Conservation (phyloP, 192 early-diverging fungal genomes). For the Coemansia sp. region DNA sequence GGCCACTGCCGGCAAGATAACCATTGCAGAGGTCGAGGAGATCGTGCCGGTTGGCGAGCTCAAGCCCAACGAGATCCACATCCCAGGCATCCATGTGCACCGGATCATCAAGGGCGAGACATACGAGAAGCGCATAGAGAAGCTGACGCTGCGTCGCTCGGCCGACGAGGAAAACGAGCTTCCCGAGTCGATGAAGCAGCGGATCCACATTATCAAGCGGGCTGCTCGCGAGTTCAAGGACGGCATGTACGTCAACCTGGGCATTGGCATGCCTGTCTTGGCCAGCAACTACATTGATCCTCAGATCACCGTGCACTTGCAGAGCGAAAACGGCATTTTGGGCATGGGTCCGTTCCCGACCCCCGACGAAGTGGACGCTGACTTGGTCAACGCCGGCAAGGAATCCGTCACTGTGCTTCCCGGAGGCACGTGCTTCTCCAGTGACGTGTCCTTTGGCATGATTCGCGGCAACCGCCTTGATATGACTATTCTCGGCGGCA, state of each 20-base stretch:
- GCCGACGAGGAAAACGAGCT: constrained; percentile 30
- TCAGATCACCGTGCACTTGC: constrained; percentile 68
- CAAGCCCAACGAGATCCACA: constrained; percentile 68
- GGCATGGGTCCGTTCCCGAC: constrained; percentile 75
- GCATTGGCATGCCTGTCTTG: constrained; percentile 79
- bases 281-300: constrained; percentile 71
- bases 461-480: constrained; percentile 76
- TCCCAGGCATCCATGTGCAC: constrained; percentile 72
- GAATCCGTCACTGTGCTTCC: constrained; percentile 72
- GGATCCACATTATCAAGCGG: constrained; percentile 70
- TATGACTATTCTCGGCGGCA: constrained; percentile 72
- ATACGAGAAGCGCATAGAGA: constrained; percentile 74
- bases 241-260: constrained; percentile 72
- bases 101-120: constrained; percentile 66
- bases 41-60: constrained; percentile 69
- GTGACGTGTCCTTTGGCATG: constrained; percentile 76
- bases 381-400: constrained; percentile 81
- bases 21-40: constrained; percentile 78
- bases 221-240: constrained; percentile 77
- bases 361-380: constrained; percentile 68
- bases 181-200: constrained; percentile 43
- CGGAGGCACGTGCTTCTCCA: constrained; percentile 67
- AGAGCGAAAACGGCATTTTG: constrained; percentile 79
- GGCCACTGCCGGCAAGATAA: constrained; percentile 72
- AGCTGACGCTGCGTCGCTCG: constrained; percentile 56